Evolutionary conservation across 2,329 filamentous ascomycete genomes (phyloP), one percentile per base, ranked within the genome.

Genomic region (Juglanconis sp.): DNA sequence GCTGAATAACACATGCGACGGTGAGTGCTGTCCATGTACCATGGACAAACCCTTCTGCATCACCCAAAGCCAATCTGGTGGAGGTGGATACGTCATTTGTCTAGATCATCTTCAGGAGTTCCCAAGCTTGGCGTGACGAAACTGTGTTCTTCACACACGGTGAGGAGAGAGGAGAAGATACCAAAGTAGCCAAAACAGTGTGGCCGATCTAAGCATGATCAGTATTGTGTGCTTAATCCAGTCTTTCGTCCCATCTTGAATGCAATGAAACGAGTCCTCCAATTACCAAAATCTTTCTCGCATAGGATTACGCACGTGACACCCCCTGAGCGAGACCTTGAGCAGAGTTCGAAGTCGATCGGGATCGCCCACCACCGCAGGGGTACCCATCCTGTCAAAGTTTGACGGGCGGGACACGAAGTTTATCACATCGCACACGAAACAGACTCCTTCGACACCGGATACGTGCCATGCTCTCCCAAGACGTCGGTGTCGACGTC

Each of bases 231-330:
- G n/a, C n/a, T n/a, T n/a, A n/a, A n/a, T n/a, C n/a, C n/a, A n/a
- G n/a, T n/a, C n/a, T n/a, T n/a, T n/a, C n/a, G n/a, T n/a, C n/a
- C n/a, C n/a, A n/a, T n/a, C n/a, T n/a, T n/a, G n/a, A n/a, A n/a
- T n/a, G n/a, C n/a, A n/a, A n/a, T n/a, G n/a, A n/a, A n/a, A n/a
- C n/a, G n/a, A n/a, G n/a, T n/a, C n/a, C n/a, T n/a, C n/a, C n/a
- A n/a, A n/a, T n/a, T n/a, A n/a, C n/a, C n/a, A n/a, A n/a, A n/a
- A n/a, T n/a, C n/a, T n/a, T n/a, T n/a, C n/a, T n/a, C n/a, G n/a
- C n/a, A n/a, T n/a, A n/a, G n/a, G n/a, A n/a, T n/a, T 40, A 40
- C 38, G 32, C 60, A 62, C 56, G 56, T 62, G 60, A 59, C 47
- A 59, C n/a, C 46, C 60, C 60, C 44, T 59, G 44, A 62, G 51